Evolutionary conservation across 805 yeast species (phyloP).

Genomic region (Teunomyces stri): DNA sequence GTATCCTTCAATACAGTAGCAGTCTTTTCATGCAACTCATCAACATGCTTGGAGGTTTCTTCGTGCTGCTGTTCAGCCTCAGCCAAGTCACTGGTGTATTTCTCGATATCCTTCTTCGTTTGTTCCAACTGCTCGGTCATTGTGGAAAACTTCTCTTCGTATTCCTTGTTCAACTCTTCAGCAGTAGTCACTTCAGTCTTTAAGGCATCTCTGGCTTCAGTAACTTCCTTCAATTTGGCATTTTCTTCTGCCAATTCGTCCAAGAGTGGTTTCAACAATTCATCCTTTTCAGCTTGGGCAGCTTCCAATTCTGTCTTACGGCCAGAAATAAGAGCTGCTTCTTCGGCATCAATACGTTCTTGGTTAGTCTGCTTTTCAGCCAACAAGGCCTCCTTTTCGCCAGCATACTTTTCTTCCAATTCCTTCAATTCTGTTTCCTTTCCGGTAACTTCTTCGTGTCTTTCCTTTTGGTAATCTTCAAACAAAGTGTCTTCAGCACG

Average conservation of each 20-base stretch:
- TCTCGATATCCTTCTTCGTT: constrained; percentile 36
- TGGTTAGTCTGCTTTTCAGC: constrained; percentile 47
- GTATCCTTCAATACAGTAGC: constrained; percentile 24
- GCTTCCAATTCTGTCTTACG: constrained; percentile 47
- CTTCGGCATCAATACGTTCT: constrained; percentile 42
- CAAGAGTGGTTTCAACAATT: constrained; percentile 51
- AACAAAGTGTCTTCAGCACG: constrained; percentile 27
- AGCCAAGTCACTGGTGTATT: constrained; percentile 30
- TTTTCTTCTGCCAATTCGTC: constrained; percentile 52
- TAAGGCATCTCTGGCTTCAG: constrained; percentile 47
- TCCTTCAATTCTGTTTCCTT: constrained; percentile 29
- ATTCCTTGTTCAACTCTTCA: constrained; percentile 44
- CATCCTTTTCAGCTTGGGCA: constrained; percentile 53
- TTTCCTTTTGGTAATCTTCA: constrained; percentile 26
- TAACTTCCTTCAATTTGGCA: constrained; percentile 47
- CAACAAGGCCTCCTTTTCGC: constrained; percentile 40
- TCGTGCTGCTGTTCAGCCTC: constrained; percentile 36
- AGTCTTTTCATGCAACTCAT: constrained; percentile 27
- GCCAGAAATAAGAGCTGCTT: constrained; percentile 41
- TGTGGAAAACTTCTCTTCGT: constrained; percentile 42
- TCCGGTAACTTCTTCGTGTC: constrained; percentile 29
- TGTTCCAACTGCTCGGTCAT: constrained; percentile 44
- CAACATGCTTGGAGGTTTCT: constrained; percentile 38
- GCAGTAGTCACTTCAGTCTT: constrained; percentile 44
- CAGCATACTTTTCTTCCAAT: constrained; percentile 38